These are phyloP conservation scores for Coemansia furcata DNA, from an alignment of 192 early-diverging fungal genomes.

Conservation along the genomic window DNA sequence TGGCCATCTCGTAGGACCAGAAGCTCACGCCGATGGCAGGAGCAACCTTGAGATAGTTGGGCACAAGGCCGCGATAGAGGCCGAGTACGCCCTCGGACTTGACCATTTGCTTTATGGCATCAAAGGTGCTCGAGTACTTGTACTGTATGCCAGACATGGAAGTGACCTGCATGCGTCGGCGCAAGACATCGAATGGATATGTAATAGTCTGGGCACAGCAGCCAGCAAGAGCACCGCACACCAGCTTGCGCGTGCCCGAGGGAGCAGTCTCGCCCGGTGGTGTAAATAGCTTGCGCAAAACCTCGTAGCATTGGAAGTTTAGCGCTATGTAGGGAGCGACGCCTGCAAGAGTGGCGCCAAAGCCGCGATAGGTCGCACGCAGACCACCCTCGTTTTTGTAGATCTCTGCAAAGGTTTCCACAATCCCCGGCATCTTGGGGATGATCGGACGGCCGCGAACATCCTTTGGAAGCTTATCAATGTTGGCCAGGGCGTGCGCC, in stretches of 20 bases:
- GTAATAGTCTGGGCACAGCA: constrained; percentile 80
- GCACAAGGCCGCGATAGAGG: constrained; percentile 73
- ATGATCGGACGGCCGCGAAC: constrained; percentile 53
- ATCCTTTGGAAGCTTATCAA: constrained; percentile 40
- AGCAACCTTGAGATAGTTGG: constrained; percentile 83
- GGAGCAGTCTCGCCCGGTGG: constrained; percentile 59
- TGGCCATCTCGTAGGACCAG: constrained; percentile 76
- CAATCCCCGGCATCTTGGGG: constrained; percentile 69
- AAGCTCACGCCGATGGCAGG: constrained; percentile 84
- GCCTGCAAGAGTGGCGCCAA: constrained; percentile 70
- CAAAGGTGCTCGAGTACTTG: constrained; percentile 72
- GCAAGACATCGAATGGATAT: constrained; percentile 76
- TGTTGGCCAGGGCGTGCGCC: constrained; percentile 55
- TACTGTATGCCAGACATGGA: constrained; percentile 66
- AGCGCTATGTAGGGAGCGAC: constrained; percentile 80
- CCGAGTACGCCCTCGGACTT: constrained; percentile 68
- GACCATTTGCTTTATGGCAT: constrained; percentile 62
- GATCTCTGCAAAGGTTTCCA: constrained; percentile 60
- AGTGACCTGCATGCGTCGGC: constrained; percentile 77
- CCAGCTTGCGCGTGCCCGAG: constrained; percentile 61
- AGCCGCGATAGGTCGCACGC: constrained; percentile 67
- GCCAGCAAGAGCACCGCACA: constrained; percentile 75
- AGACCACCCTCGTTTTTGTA: constrained; percentile 73
- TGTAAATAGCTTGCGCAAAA: constrained; percentile 68
- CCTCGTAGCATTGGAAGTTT: constrained; percentile 81